Evolutionary conservation across 2,329 filamentous ascomycete species (phyloP).

Genomic region (Periconia sp.): DNA sequence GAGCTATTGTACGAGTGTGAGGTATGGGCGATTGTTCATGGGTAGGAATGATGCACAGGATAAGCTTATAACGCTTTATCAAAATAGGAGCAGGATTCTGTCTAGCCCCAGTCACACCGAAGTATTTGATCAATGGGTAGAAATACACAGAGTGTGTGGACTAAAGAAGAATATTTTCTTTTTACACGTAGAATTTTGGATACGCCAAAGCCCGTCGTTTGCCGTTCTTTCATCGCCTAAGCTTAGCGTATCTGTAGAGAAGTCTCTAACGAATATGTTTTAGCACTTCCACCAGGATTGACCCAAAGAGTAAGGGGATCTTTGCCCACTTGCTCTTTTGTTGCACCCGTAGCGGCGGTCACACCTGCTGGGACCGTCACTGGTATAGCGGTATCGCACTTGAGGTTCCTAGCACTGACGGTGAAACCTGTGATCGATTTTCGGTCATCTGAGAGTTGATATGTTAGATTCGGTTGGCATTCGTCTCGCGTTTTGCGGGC

Average conservation of each 20-base stretch:
- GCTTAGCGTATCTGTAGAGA: slow-evolving; percentile 6
- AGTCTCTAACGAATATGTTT: slow-evolving; percentile 16
- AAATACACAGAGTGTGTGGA: too few species aligned
- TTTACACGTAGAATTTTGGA: too few species aligned
- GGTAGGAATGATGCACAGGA: too few species aligned
- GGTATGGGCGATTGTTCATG: slow-evolving; percentile 36
- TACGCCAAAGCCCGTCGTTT: too few species aligned
- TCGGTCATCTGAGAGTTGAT: slow-evolving; percentile 49
- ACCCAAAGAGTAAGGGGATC: slow-evolving; percentile 44
- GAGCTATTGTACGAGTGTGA: slow-evolving; percentile 42
- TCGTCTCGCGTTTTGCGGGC: slow-evolving; percentile 59
- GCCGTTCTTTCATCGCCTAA: too few species aligned
- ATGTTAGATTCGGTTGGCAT: slow-evolving; percentile 56
- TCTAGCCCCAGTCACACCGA: too few species aligned
- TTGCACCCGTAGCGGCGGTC: slow-evolving; percentile 46
- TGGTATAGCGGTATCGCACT: slow-evolving; percentile 56
- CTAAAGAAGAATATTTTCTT: too few species aligned
- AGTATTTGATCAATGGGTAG: too few species aligned
- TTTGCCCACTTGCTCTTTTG: slow-evolving; percentile 57
- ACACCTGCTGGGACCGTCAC: slow-evolving; percentile 58
- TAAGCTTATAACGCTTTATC: too few species aligned
- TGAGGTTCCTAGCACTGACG: slow-evolving; percentile 51
- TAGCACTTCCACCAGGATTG: slow-evolving; percentile 26
- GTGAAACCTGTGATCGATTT: slow-evolving; percentile 55
- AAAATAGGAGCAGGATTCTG: too few species aligned